Evolutionary conservation across 352 stramenopile genomes (phyloP).

Genomic region (Globisporangium cederbergense): DNA sequence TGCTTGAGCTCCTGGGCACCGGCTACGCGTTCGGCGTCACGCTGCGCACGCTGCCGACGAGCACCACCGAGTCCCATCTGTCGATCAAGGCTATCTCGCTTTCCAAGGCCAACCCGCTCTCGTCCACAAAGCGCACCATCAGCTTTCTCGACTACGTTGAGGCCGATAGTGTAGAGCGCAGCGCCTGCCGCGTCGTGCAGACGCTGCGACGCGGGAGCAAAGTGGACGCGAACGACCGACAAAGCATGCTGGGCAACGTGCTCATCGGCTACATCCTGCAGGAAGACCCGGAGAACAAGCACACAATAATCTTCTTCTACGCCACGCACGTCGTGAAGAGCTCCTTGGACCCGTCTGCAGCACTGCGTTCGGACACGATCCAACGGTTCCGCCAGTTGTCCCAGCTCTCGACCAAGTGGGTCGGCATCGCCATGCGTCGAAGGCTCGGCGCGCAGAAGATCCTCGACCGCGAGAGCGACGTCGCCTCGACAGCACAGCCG

Average conservation of each 20-base stretch:
- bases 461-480: slow-evolving; percentile 8
- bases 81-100: slow-evolving; percentile 25
- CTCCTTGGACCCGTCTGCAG: background rate
- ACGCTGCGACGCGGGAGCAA: slow-evolving; percentile 13
- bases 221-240: slow-evolving; percentile 3
- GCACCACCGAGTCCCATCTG: slow-evolving; percentile 9
- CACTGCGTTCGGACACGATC: slow-evolving; percentile 10
- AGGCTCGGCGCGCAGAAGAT: slow-evolving; percentile 18
- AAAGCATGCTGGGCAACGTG: slow-evolving; percentile 8
- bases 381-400: slow-evolving; percentile 15
- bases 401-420: slow-evolving; percentile 14
- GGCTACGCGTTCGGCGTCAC: slow-evolving; percentile 24
- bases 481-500: background rate
- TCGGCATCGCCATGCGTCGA: slow-evolving; percentile 19
- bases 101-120: slow-evolving; percentile 14
- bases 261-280: slow-evolving; percentile 22
- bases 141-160: slow-evolving; percentile 26
- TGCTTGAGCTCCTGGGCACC: slow-evolving; percentile 23
- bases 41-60: slow-evolving; percentile 19
- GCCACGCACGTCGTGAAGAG: slow-evolving; percentile 11
- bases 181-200: slow-evolving; percentile 20
- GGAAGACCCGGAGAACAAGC: slow-evolving; percentile 17
- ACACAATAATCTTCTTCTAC: slow-evolving; percentile 23
- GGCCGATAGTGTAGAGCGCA: background rate
- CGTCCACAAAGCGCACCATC: slow-evolving; percentile 17